A percentile compares a stretch with the other conserved stretches of the same genome.
Conservation (phyloP, 192 early-diverging fungal species). For the Coemansia furcata region DNA sequence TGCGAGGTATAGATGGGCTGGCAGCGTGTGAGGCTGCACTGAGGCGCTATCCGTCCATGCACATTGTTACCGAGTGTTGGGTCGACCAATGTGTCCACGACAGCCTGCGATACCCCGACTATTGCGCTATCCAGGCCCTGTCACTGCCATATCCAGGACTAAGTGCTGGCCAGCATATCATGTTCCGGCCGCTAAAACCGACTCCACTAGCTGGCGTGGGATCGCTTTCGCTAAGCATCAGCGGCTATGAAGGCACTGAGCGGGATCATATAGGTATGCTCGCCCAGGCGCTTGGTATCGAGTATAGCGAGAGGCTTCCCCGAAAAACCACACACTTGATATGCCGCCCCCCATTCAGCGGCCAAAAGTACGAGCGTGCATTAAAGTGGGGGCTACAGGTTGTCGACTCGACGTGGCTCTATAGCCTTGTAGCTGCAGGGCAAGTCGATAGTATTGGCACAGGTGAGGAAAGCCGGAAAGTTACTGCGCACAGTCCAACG, state of each 20-base stretch:
- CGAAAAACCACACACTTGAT: constrained; percentile 68
- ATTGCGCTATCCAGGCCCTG: constrained; percentile 9
- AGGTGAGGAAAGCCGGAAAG: neutral
- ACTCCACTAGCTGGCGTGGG: neutral
- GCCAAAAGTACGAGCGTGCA: constrained; percentile 74
- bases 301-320: constrained; percentile 57
- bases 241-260: constrained; percentile 59
- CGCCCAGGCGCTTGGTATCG: constrained; percentile 38
- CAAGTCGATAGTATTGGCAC: neutral
- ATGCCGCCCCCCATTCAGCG: constrained; percentile 58
- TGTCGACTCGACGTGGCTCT: constrained; percentile 60
- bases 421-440: constrained; percentile 15
- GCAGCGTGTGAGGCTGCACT: constrained; percentile 12
- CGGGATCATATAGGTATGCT: constrained; percentile 57
- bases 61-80: constrained; percentile 62
- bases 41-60: neutral
- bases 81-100: constrained; percentile 58
- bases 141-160: constrained; percentile 9
- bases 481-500: neutral
- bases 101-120: constrained; percentile 31
- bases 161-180: constrained; percentile 29
- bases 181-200: constrained; percentile 42
- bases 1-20: constrained; percentile 14
- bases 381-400: constrained; percentile 67
- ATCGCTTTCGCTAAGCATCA: constrained; percentile 46